Base-by-base conservation (phyloP, 306 rosid genomes). In the Ormosia emarginata region DNA sequence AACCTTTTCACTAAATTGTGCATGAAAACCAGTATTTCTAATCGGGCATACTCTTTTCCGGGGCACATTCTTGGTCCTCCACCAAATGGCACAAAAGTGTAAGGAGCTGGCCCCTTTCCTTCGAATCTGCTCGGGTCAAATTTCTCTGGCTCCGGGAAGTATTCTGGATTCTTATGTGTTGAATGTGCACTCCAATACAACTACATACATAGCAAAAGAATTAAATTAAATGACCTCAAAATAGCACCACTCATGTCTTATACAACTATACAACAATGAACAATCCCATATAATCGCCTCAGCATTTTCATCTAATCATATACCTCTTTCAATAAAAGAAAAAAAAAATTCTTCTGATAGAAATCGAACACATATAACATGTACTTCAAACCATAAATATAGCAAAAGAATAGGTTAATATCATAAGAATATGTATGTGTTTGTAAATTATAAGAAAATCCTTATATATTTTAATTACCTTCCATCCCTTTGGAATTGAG, bases 51-150 rank as follows among this genome's bases (percentile, higher is more conserved):
- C 89, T 93, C 99, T 83, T 90, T 93, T 17, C 98, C 97, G 0
- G 99, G 99, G 85, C 99, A 95, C 98, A 92, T 93, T 55, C 99
- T 87, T 2, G 99, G 99, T 10, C 99, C 99, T 41, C 99, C 97
- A 9, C 98, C 99, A 3, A 95, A 93, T 7, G 99, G 98, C 5
- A 95, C 99, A 43, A 86, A 95, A 0, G 94, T 93, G 84, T 90
- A 93, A 0, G 99, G 99, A 0, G 91, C 90, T 0, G 98, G 98
- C 0, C 99, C 99, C 1, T 80, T 58, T 8, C 99, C 98, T 67
- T 95, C 98, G 15, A 93, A 95, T 73, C 99, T 90, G 14, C 18
- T 52, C 0, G 99, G 99, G 40, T 95, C 98, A 3, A 95, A 95
- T 39, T 90, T 92, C 72, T 83, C 76, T 0, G 99, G 99, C 0